Evolutionary conservation across 805 yeast species (phyloP), one percentile per base, ranked within the genome.

Genomic region (Candida corydali): DNA sequence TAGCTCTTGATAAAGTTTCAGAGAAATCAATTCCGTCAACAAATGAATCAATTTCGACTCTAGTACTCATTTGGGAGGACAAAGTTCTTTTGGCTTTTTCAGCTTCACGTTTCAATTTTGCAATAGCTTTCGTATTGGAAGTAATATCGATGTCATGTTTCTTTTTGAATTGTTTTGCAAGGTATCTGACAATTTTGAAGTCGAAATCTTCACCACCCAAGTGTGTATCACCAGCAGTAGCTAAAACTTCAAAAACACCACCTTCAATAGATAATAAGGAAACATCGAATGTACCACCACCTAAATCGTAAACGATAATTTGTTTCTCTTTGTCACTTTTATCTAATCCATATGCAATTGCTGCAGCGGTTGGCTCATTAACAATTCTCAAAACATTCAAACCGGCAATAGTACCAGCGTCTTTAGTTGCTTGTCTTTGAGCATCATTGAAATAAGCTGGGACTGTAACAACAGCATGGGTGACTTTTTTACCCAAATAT

Each of bases 371-470:
- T 42, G 97, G 96, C 75, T 88, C 97, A 71, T 88, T 88, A 57
- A 89, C 88, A 64, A 88, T 88, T 73, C 97, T 82, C 65, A 86
- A 76, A 44, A 88, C 96, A 67, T 88, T 88, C 63, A 88, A 76
- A 59, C 97, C 97, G 41, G 96, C 94, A 76, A 88, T 89, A 51
- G 83, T 73, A 76, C 96, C 97, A 43, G 97, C 96, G 66, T 88
- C 96, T 76, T 88, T 89, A 57, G 97, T 88, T 44, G 96, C 97
- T 72, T 89, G 96, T 75, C 96, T 86, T 73, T 89, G 97, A 39
- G 97, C 87, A 67, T 88, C 96, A 70, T 89, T 89, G 77, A 88
- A 88, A 73, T 88, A 88, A 42, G 97, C 97, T 37, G 97, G 96
- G 49, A 88, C 97, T 36, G 97, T 89, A 58, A 88, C 85, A 57